Base-by-base conservation (phyloP, 2,329 filamentous ascomycete genomes). In the Chaetomium sp. region DNA sequence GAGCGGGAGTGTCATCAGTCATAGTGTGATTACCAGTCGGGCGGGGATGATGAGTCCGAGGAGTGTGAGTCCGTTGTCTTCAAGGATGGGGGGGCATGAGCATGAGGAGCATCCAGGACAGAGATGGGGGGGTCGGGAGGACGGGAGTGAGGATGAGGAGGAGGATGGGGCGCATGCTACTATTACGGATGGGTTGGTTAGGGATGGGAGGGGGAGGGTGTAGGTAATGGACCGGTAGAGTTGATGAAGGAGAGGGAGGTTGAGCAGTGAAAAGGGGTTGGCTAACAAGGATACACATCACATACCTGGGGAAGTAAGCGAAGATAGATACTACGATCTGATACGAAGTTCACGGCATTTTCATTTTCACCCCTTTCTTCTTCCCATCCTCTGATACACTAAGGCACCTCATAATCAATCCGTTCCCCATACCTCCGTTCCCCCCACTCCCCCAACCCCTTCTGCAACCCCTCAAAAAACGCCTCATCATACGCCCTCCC, bases 371-470 rank as follows among this genome's bases (percentile, higher is more conserved):
- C 6, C 5, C 32, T 33, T 19, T 5, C 11, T 19, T 35, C 35
- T 33, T 34, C 38, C 36, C 10, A 10, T 10, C 33, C 11, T 34
- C 54, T 49, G 52, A 48, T 38, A 56, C 53, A 36, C 57, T 60
- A 27, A 56, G 12, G 53, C 62, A 64, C 3, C 46, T 41, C n/a
- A 56, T 34, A 4, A 10, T 45, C 60, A 27, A 27, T 27, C 19
- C 19, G 19, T 27, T 64, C 57, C 4, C 72, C 73, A 56, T 75
- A 65, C 57, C 61, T 69, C 48, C 71, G 62, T 19, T 61, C 50
- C 4, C 69, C 69, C 71, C 72, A 77, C 33, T 61, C 61, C 52
- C 65, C 68, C 59, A 74, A 68, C 0, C 75, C 76, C 14, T 70
- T 61, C 38, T 64, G 58, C 53, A 77, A 37, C 1, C 66, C 66